Evolutionary conservation across 2,329 filamentous ascomycete genomes (phyloP).

Genomic region (Apiospora hydei): DNA sequence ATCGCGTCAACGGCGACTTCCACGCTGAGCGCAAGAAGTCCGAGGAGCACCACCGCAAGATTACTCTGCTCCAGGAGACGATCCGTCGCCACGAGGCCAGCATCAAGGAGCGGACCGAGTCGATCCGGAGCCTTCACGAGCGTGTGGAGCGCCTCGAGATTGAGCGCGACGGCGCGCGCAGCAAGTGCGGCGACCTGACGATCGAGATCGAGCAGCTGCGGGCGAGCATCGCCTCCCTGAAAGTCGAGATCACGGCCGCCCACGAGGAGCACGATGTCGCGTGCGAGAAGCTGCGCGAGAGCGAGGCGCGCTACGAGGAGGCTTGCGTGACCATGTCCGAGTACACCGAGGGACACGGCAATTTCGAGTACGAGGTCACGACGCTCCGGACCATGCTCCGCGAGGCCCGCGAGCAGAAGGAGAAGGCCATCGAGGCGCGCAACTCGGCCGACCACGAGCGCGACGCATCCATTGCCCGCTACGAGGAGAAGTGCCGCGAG

Average conservation of each 20-base stretch:
- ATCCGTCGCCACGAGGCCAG: conserved; percentile 8
- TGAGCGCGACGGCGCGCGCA: background rate
- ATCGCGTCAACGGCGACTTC: background rate
- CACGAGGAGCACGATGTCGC: background rate
- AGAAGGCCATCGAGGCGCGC: conserved; percentile 20
- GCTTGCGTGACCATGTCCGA: background rate
- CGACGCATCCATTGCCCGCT: conserved; percentile 13
- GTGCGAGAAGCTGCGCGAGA: conserved; percentile 17
- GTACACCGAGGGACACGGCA: background rate
- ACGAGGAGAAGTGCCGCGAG: conserved; percentile 24
- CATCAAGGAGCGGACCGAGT: conserved; percentile 22
- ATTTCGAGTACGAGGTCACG: conserved; percentile 12
- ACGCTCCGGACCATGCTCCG: conserved; percentile 19
- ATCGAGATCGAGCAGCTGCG: conserved; percentile 16
- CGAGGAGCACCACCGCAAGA: conserved; percentile 7
- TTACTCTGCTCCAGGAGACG: conserved; percentile 1
- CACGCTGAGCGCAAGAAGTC: conserved; percentile 1
- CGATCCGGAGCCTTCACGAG: background rate
- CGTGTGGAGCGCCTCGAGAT: background rate
- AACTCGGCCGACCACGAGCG: conserved; percentile 23
- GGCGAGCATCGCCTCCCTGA: background rate
- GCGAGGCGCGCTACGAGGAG: conserved; percentile 19
- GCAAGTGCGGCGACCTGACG: conserved; percentile 21
- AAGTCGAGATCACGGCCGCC: background rate
- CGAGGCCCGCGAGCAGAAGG: conserved; percentile 22